These are phyloP conservation scores for Dryas octopetala DNA, from an alignment of 306 rosid genomes.

Conservation along the genomic window DNA sequence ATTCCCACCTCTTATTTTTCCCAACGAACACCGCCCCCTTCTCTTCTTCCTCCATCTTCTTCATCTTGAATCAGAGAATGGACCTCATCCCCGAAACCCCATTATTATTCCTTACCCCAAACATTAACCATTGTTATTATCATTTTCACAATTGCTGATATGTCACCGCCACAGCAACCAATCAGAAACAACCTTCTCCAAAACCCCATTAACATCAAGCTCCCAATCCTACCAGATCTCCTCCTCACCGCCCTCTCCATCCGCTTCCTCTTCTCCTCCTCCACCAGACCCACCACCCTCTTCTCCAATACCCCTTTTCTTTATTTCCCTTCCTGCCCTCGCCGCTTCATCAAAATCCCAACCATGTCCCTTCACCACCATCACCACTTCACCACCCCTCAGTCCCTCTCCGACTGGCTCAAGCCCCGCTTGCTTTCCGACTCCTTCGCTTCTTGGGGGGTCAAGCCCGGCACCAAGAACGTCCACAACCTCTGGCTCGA, in stretches of 20 bases:
- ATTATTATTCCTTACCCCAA: neutral
- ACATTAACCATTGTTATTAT: neutral
- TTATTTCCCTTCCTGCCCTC: slow-evolving; percentile 48
- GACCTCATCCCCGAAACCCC: slow-evolving; percentile 16
- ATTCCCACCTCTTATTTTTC: slow-evolving; percentile 17
- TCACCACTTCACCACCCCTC: slow-evolving; percentile 56
- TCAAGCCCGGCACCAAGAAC: slow-evolving; percentile 87
- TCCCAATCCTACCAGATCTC: slow-evolving; percentile 55
- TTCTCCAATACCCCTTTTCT: slow-evolving; percentile 33
- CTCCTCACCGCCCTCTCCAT: slow-evolving; percentile 62
- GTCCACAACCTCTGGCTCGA: slow-evolving; percentile 98
- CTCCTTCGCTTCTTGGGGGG: slow-evolving; percentile 89
- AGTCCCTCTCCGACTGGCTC: slow-evolving; percentile 86
- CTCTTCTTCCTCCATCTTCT: neutral
- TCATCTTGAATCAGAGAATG: slow-evolving; percentile 18
- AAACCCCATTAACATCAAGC: slow-evolving; percentile 19
- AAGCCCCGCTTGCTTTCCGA: slow-evolving; percentile 76
- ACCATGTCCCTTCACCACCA: slow-evolving; percentile 55
- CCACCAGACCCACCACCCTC: slow-evolving; percentile 25
- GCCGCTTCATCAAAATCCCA: slow-evolving; percentile 58
- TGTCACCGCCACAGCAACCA: slow-evolving; percentile 49
- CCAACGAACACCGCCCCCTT: neutral
- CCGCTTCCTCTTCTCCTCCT: slow-evolving; percentile 61
- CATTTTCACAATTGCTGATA: slow-evolving; percentile 13
- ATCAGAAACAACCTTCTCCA: slow-evolving; percentile 31